These are phyloP conservation scores for Colletotrichum orbiculare DNA, from an alignment of 2,329 filamentous ascomycete genomes.

Conservation along the genomic window DNA sequence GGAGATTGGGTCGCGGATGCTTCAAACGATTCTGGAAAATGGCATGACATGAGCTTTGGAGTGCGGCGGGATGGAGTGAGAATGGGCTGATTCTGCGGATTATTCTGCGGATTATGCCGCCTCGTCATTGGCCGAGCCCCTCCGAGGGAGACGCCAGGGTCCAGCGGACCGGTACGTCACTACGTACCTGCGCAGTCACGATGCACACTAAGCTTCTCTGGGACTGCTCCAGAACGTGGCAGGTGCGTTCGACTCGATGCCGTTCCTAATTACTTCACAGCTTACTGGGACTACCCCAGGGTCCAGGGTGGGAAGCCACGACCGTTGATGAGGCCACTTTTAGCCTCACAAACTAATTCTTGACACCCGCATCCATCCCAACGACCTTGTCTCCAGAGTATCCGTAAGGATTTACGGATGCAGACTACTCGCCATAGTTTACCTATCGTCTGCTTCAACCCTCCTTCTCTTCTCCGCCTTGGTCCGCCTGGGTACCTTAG, in stretches of 20 bases:
- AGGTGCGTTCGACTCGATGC: constrained; percentile 31
- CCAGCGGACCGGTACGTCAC: neutral
- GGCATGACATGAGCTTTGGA: constrained; percentile 36
- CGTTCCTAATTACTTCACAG: neutral
- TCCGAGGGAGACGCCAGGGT: constrained; percentile 25
- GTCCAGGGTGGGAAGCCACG: constrained; percentile 18
- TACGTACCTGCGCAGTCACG: too few species aligned
- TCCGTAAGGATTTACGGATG: neutral
- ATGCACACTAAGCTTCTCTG: constrained; percentile 19
- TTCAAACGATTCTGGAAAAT: constrained; percentile 36
- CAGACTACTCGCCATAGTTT: neutral
- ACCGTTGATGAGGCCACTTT: constrained; percentile 32
- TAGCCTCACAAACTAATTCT: constrained; percentile 14
- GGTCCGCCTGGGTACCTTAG: constrained; percentile 5
- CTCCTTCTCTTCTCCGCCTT: constrained; percentile 1
- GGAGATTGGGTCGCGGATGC: constrained; percentile 32
- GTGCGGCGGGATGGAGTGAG: constrained; percentile 35
- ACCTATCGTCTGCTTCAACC: neutral
- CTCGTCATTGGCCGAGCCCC: constrained; percentile 25
- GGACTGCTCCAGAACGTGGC: constrained; percentile 33
- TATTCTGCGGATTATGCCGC: constrained; percentile 27
- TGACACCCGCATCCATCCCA: neutral
- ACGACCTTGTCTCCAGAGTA: neutral
- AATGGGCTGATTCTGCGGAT: constrained; percentile 36
- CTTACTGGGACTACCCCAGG: constrained; percentile 18